Conservation (phyloP, 2,329 filamentous ascomycete genomes). For the Xenoacremonium recifei region DNA sequence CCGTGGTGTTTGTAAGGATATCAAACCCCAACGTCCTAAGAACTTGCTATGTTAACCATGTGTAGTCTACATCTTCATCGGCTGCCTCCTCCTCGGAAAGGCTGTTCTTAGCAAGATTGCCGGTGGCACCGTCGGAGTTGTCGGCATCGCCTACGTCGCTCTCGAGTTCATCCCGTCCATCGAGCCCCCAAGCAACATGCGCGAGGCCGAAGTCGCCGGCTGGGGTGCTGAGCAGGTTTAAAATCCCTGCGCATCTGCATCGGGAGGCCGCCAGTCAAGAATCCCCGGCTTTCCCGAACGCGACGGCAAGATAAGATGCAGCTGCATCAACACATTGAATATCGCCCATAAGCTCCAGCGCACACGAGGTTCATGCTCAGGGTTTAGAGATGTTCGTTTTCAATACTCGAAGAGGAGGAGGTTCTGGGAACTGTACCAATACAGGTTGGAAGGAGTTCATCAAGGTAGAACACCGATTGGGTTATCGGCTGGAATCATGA, state of each 20-base stretch:
- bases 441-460: conserved; percentile 13
- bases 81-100: conserved; percentile 75
- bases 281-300: background rate
- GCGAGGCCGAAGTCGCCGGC: conserved; percentile 66
- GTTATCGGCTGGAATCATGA: conserved; percentile 12
- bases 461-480: conserved; percentile 8
- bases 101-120: conserved; percentile 68
- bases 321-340: too few species aligned
- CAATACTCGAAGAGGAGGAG: conserved; percentile 3
- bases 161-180: conserved; percentile 78
- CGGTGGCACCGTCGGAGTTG: conserved; percentile 72
- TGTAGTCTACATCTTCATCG: conserved; percentile 93
- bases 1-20: conserved; percentile 87
- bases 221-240: conserved; percentile 80
- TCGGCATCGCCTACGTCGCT: conserved; percentile 74
- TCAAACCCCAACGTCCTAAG: background rate
- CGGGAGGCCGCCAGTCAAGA: background rate
- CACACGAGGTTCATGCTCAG: too few species aligned
- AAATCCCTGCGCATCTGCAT: conserved; percentile 5
- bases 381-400: background rate
- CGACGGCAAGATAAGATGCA: too few species aligned
- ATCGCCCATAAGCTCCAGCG: too few species aligned
- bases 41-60: conserved; percentile 5
- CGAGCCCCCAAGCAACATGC: conserved; percentile 79
- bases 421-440: conserved; percentile 9